Base-by-base conservation (phyloP, 1,139 yeast species). In the Pichia sp. region DNA sequence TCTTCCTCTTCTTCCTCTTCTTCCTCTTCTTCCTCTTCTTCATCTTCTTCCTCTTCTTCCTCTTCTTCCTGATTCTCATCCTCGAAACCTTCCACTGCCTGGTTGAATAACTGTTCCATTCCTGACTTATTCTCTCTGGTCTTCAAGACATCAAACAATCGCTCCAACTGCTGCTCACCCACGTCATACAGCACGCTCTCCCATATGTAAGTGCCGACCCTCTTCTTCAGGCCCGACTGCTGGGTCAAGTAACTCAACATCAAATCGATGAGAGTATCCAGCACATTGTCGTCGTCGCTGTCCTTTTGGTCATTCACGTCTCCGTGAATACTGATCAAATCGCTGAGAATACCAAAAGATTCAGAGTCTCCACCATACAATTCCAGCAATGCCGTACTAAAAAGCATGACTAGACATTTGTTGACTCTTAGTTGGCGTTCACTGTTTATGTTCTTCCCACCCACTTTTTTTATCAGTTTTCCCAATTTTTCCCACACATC, bases 121-220 rank as follows among this genome's bases (percentile, higher is more conserved):
- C 98, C 98, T 58, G 83, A 83, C 58, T 83, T 80, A 64, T 86
- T 88, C 66, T 93, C 99, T 63, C 80, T 82, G 0, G 95, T 79
- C 12, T 71, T 71, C 55, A 93, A 73, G 21, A 90, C 85, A 59
- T 87, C 88, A 55, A 78, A 79, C 52, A 91, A 67, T 36, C 84
- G 70, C 43, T 75, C 72, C 48, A 90, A 69, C 54, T 88, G 81
- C 16, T 72, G 74, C 23, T 66, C 70, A 12, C 74, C 75, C 28
- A 83, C 67, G 39, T 75, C 71, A 21, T 48, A 19, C n/a, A 81
- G 68, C 56, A 83, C 75, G 36, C 78, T 75, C 53, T 84, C 89
- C 96, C 96, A 91, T 2, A 89, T 87, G 18, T 83, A 75, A 55
- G 78, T 74, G 18, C 90, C 82, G 47, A 90, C 72, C 63, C 82